A percentile compares a stretch with the other conserved stretches of the same genome.
These are phyloP conservation scores for Yamadazyma trypodendri DNA, from an alignment of 1,139 yeast genomes.

Conservation along the genomic window DNA sequence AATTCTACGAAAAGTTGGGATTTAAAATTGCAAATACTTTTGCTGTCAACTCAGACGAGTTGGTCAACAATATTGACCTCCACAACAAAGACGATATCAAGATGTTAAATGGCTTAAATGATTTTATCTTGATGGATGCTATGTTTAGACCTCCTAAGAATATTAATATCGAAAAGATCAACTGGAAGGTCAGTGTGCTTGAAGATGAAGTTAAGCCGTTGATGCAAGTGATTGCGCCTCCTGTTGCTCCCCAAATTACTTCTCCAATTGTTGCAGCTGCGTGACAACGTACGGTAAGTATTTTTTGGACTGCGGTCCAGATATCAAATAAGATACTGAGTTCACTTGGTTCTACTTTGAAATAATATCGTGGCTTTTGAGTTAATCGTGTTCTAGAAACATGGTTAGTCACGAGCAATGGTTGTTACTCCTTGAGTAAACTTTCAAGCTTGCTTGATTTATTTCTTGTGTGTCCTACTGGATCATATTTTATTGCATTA, in stretches of 20 bases:
- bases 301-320: conserved; percentile 4
- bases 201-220: neutral
- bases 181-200: neutral
- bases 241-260: conserved; percentile 1
- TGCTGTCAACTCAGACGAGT: conserved; percentile 32
- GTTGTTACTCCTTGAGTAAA: conserved; percentile 1
- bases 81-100: conserved; percentile 12
- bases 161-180: conserved; percentile 11
- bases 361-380: conserved; percentile 8
- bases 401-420: neutral
- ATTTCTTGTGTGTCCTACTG: conserved; percentile 9
- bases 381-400: neutral
- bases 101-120: conserved; percentile 12
- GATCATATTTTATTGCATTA: conserved; percentile 11
- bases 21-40: conserved; percentile 46
- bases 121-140: conserved; percentile 19
- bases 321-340: conserved; percentile 11
- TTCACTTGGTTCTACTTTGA: conserved; percentile 12
- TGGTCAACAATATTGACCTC: conserved; percentile 18
- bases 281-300: conserved; percentile 12
- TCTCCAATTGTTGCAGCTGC: conserved; percentile 7
- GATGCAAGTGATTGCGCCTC: neutral
- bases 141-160: conserved; percentile 19
- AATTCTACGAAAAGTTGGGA: conserved; percentile 49
- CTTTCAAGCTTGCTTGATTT: conserved; percentile 5